Evolutionary conservation across 345 rosid species (phyloP), one percentile per base, ranked within the genome.

Genomic region (Bruguiera parviflora): DNA sequence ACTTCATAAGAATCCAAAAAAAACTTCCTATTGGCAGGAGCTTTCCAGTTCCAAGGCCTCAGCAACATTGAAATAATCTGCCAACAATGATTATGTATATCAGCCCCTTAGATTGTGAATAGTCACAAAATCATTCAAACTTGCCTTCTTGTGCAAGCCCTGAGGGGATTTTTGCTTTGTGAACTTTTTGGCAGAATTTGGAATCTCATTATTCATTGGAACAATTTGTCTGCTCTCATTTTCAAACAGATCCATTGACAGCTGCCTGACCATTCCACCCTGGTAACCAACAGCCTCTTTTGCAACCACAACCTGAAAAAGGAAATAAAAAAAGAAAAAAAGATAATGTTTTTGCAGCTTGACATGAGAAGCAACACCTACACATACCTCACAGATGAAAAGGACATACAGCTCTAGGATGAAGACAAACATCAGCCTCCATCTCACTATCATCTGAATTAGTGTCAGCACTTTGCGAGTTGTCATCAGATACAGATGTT

Each of bases 141-240:
- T 81, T 80, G 79, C 99, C 94, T 88, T 95, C 75, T 95, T 95
- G 79, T 95, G 99, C 65, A 95, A 80, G 69, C 99, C 99, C 83
- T 87, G 92, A 59, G 98, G 99, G 80, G 98, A 90, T 66, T 47
- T 90, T 71, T 92, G 98, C 83, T 96, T 84, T n/a, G 81, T 65
- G 82, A 85, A 89, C 81, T 80, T 95, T 81, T 80, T 92, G 73
- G 95, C 84, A 68, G 92, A 80, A 80, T 87, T 80, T 58, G 94
- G 83, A 47, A 84, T 79, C 69, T 92, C 98, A 67, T 73, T 93
- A 66, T 84, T 88, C 62, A 81, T 60, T 4, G 99, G 99, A 77
- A 95, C 77, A 96, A 92, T 95, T 64, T 98, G 78, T 81, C 98
- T 88, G 79, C 99, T 95, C 83, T 95, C 99, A 75, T 95, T 95